Percentiles rank a stretch among this genome's conserved stretches.
These are phyloP conservation scores for Marsdenia floribunda DNA, from an alignment of 257 asterid species.

Conservation along the genomic window DNA sequence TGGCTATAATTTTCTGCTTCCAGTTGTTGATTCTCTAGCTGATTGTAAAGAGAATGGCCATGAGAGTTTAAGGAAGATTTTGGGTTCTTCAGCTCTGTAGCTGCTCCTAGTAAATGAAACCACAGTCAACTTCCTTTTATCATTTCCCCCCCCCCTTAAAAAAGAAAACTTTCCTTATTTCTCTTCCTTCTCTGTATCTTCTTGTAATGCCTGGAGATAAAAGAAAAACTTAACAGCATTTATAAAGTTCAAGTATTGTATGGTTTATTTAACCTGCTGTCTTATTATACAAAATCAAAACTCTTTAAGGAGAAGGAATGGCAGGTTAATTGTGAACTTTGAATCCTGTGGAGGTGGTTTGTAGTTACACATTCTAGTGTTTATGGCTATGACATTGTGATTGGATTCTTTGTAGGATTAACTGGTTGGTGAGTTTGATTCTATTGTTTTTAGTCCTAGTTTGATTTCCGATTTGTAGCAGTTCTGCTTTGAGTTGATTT, in stretches of 20 bases:
- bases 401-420: background rate
- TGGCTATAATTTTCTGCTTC: background rate
- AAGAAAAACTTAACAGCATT: background rate
- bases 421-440: background rate
- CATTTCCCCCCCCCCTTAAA: background rate
- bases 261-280: background rate
- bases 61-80: background rate
- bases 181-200: background rate
- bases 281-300: background rate
- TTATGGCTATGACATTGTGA: too few species aligned
- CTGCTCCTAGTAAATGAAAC: background rate
- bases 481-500: background rate
- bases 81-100: background rate
- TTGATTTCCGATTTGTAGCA: background rate
- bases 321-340: background rate
- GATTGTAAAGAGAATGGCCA: background rate
- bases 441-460: background rate
- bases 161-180: background rate
- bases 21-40: background rate
- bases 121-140: background rate
- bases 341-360: background rate
- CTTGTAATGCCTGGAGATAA: background rate
- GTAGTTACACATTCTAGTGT: background rate
- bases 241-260: background rate
- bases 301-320: background rate